Conservation (phyloP, 768 basidiomycete genomes). For the Fomitopsis pulvina region DNA sequence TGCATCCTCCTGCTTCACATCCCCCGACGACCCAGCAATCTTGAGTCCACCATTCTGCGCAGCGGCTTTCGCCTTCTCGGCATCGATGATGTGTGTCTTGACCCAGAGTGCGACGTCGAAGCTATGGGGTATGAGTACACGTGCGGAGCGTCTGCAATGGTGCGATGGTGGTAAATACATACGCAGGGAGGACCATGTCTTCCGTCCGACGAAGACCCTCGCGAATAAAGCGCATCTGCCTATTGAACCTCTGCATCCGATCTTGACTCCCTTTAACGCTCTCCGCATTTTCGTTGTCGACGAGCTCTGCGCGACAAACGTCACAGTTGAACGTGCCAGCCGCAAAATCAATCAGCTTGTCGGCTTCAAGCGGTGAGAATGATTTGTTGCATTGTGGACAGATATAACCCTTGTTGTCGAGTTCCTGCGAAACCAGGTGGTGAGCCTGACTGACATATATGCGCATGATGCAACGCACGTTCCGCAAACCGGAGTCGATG, state of each 20-base stretch:
- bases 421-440: slow-evolving; percentile 49
- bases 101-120: slow-evolving; percentile 84
- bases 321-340: slow-evolving; percentile 75
- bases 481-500: slow-evolving; percentile 85
- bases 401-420: slow-evolving; percentile 96
- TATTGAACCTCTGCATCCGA: slow-evolving; percentile 92
- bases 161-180: background rate
- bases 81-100: slow-evolving; percentile 59
- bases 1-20: slow-evolving; percentile 60
- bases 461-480: slow-evolving; percentile 42
- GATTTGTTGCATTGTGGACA: slow-evolving; percentile 83
- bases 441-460: background rate
- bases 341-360: slow-evolving; percentile 70
- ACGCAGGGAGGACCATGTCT: slow-evolving; percentile 74
- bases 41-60: slow-evolving; percentile 54
- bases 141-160: background rate
- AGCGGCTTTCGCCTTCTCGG: slow-evolving; percentile 41
- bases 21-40: slow-evolving; percentile 62
- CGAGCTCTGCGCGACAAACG: slow-evolving; percentile 77
- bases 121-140: slow-evolving; percentile 28
- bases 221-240: slow-evolving; percentile 81
- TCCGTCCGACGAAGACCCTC: slow-evolving; percentile 89
- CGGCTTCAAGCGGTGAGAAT: slow-evolving; percentile 82
- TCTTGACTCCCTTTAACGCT: slow-evolving; percentile 83
- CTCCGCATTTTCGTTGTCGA: slow-evolving; percentile 89